A percentile compares a stretch with the other conserved stretches of the same genome.
Evolutionary conservation across 2,329 filamentous ascomycete genomes (phyloP).

Genomic region (Elsinoe arachidis): DNA sequence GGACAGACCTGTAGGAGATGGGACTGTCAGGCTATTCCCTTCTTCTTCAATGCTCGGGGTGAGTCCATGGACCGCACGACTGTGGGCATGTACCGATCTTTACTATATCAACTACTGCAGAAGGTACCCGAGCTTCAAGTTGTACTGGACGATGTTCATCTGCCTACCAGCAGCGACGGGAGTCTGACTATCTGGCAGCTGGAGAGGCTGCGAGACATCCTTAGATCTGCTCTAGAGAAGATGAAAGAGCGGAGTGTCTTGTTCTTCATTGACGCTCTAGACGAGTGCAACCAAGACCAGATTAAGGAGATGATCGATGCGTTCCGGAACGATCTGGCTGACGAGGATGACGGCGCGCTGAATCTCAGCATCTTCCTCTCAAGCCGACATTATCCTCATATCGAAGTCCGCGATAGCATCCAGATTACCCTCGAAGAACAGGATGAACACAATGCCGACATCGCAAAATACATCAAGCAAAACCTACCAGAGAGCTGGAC

Average conservation of each 20-base stretch:
- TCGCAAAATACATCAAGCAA: slow-evolving; percentile 28
- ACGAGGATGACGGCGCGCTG: slow-evolving; percentile 13
- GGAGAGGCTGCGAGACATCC: slow-evolving; percentile 23
- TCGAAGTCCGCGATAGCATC: slow-evolving; percentile 26
- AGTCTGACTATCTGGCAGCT: slow-evolving; percentile 18
- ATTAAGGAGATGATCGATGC: slow-evolving; percentile 27
- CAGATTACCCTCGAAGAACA: slow-evolving; percentile 30
- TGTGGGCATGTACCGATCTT: slow-evolving; percentile 42
- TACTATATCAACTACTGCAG: slow-evolving; percentile 40
- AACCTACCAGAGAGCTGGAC: slow-evolving; percentile 23
- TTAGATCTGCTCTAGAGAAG: slow-evolving; percentile 21
- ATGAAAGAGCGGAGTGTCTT: slow-evolving; percentile 23
- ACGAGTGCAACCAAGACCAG: slow-evolving; percentile 36
- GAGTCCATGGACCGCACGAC: slow-evolving; percentile 37
- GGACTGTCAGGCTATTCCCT: slow-evolving; percentile 29
- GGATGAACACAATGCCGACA: slow-evolving; percentile 26
- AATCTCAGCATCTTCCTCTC: slow-evolving; percentile 32
- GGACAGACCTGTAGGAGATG: slow-evolving; percentile 17
- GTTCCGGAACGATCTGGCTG: slow-evolving; percentile 28
- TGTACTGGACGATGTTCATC: slow-evolving; percentile 24
- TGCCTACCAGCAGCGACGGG: slow-evolving; percentile 16
- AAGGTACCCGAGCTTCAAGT: slow-evolving; percentile 28
- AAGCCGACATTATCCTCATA: slow-evolving; percentile 38
- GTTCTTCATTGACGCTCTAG: slow-evolving; percentile 39
- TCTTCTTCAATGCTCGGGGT: slow-evolving; percentile 45